phyloP scores from a whole-genome alignment of 768 basidiomycete genomes.

The Agaricus bisporus region DNA sequence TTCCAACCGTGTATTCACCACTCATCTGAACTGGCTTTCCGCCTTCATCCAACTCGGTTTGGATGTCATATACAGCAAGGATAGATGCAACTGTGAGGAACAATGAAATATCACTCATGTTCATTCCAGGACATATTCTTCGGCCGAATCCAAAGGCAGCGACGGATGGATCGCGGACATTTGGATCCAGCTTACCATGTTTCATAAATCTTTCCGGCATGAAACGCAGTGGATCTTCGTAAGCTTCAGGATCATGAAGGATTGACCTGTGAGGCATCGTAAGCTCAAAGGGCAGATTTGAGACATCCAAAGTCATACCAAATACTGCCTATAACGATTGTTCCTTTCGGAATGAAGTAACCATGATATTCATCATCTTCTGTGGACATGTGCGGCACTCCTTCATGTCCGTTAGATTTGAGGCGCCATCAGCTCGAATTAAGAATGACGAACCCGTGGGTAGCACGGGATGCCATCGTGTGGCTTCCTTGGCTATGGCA shows the following conservation, averaged over 20 bases:
- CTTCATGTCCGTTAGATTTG: not conserved
- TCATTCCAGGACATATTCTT: constrained; percentile 15
- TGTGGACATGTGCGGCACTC: constrained; percentile 6
- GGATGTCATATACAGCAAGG: constrained; percentile 7
- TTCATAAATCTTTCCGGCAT: constrained; percentile 12
- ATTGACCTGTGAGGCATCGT: not conserved
- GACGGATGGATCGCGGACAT: constrained; percentile 1
- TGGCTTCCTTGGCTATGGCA: constrained; percentile 12
- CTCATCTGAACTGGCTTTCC: not conserved
- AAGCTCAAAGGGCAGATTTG: not conserved
- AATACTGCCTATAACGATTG: constrained; percentile 9
- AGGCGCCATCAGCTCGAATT: not conserved
- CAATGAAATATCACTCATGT: constrained; percentile 11
- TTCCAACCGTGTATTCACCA: not conserved
- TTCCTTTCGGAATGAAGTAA: constrained; percentile 14
- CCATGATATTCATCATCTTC: constrained; percentile 14
- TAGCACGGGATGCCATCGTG: constrained; percentile 9
- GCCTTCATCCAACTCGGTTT: not conserved
- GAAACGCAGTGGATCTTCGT: constrained; percentile 3
- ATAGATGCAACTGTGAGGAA: constrained; percentile 10
- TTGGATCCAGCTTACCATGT: constrained; percentile 9
- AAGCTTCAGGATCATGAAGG: constrained; percentile 9
- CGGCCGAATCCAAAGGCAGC: constrained; percentile 14
- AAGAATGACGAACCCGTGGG: constrained; percentile 1
- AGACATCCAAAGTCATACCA: constrained; percentile 3